phyloP scores from a whole-genome alignment of 2,329 filamentous ascomycete genomes.

The Stromatinia cepivora region DNA sequence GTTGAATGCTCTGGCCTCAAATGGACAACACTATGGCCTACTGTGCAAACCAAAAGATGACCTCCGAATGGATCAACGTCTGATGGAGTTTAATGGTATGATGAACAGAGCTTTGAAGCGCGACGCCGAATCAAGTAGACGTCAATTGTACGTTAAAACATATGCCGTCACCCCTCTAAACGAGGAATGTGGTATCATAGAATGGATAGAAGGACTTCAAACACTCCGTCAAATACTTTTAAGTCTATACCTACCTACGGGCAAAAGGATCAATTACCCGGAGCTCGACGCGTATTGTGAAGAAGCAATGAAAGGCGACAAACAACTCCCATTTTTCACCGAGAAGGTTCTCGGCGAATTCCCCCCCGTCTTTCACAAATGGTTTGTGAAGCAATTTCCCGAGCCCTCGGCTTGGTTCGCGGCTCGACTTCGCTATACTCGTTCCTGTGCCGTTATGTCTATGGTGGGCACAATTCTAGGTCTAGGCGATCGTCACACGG shows the following conservation, averaged over 20 bases:
- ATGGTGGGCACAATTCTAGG: conserved; percentile 96
- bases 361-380: conserved; percentile 82
- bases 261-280: conserved; percentile 67
- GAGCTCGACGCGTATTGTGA: conserved; percentile 65
- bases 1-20: conserved; percentile 82
- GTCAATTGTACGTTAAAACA: conserved; percentile 92
- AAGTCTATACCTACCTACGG: conserved; percentile 72
- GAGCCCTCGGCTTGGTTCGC: conserved; percentile 91
- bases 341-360: conserved; percentile 65
- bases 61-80: conserved; percentile 90
- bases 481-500: conserved; percentile 91
- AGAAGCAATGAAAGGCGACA: conserved; percentile 57
- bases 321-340: conserved; percentile 70
- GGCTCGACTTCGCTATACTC: conserved; percentile 83
- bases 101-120: conserved; percentile 94
- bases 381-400: conserved; percentile 95
- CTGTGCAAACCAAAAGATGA: conserved; percentile 99
- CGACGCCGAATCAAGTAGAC: conserved; percentile 84
- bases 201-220: conserved; percentile 97
- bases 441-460: conserved; percentile 98
- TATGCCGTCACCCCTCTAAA: conserved; percentile 96
- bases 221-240: conserved; percentile 90
- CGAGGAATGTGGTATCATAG: conserved; percentile 95
- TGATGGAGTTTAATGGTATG: conserved; percentile 99
- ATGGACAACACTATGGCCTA: conserved; percentile 84